Base-by-base conservation (phyloP, 768 basidiomycete species). In the Naematelia aurantialba region DNA sequence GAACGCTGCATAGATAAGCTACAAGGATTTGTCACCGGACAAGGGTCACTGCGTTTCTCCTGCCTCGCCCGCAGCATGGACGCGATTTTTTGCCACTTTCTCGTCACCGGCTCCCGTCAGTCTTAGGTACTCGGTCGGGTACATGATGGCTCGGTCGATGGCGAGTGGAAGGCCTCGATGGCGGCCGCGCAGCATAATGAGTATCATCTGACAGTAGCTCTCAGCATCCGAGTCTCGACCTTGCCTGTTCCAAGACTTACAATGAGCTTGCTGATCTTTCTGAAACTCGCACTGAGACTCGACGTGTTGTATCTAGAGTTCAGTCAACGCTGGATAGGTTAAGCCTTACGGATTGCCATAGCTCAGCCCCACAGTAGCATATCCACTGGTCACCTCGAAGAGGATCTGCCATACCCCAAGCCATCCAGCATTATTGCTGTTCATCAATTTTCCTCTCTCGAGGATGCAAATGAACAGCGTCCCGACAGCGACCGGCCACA, bases 61-160 rank as follows among this genome's bases (percentile, higher is more conserved):
- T 19, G 17, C 47, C 42, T 50, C 48, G n/a, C 56, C 56, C 19
- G 56, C 56, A 13, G 31, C 30, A n/a, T 49, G 26, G 27, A 45
- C 34, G 29, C 60, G 24, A 14, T 57, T 25, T 26, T 57, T 45
- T 26, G 53, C 56, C 1, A 49, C 49, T 2, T 62, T 30, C 17
- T 58, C 61, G 2, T 29, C 17, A 12, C 55, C 50, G 5, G n/a
- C 55, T 5, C 27, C 14, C 5, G 30, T 47, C 22, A 62, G 27
- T 42, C 61, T 49, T 24, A 59, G 45, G 27, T 63, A 63, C 45
- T 63, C 62, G 4, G 59, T 42, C 13, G 62, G 62, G 24, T 55
- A 56, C 62, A 63, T 63, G 1, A 45, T 63, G 10, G 62, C 62
- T 1, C 62, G 58, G 44, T 63, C 62, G 26, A 63, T 63, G 3